These are phyloP conservation scores for Polytolypa hystricis DNA, from an alignment of 2,329 filamentous ascomycete species.

Conservation along the genomic window DNA sequence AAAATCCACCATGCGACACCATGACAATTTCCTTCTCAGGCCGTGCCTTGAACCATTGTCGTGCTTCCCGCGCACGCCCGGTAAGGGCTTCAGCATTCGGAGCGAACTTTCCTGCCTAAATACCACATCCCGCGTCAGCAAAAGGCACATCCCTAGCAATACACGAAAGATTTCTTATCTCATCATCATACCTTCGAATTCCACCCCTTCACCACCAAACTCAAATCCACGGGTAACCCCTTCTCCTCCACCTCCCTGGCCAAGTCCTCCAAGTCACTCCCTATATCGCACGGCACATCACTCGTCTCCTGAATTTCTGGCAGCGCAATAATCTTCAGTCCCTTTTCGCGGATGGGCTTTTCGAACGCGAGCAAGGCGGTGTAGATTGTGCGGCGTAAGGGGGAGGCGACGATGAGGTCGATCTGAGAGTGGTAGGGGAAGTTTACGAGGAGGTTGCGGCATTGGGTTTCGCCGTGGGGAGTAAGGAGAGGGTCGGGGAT, in stretches of 20 bases:
- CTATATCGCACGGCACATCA: constrained; percentile 64
- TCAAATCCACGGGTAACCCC: constrained; percentile 49
- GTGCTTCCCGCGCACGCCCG: constrained; percentile 48
- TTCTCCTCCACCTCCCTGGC: constrained; percentile 49
- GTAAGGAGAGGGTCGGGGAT: constrained; percentile 73
- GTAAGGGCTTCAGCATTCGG: constrained; percentile 43
- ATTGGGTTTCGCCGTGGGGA: constrained; percentile 63
- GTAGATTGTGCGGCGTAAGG: constrained; percentile 68
- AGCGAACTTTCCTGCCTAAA: constrained; percentile 33
- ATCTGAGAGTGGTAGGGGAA: constrained; percentile 58
- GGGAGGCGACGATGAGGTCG: constrained; percentile 64
- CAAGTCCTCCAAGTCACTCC: constrained; percentile 47
- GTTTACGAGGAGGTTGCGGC: constrained; percentile 45
- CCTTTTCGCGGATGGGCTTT: constrained; percentile 37
- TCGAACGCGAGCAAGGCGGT: constrained; percentile 63
- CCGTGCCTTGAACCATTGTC: constrained; percentile 44
- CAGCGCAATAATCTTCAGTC: constrained; percentile 50
- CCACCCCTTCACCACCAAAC: constrained; percentile 55
- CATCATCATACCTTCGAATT: constrained; percentile 48
- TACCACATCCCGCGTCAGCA: background rate
- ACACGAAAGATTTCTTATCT: no score
- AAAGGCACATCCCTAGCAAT: background rate
- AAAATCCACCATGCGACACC: constrained; percentile 71
- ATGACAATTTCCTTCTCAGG: constrained; percentile 59
- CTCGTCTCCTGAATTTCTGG: constrained; percentile 72